Evolutionary conservation across 768 basidiomycete species (phyloP), one percentile per base, ranked within the genome.

Genomic region (Dioszegia crocea): DNA sequence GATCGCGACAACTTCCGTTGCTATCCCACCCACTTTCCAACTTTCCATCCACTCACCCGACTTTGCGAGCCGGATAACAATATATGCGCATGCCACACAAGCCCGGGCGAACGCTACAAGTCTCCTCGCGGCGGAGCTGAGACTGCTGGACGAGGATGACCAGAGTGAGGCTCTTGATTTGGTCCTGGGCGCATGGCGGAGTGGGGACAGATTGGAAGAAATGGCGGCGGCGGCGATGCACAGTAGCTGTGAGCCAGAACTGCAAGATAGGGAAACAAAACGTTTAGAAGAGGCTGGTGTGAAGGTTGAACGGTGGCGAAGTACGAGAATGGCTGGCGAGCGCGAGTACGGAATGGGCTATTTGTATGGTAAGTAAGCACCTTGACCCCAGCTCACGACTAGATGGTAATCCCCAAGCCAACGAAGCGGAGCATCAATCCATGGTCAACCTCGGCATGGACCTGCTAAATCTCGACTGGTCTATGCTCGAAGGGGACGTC

Each of bases 401-500:
- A 62, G 74, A 73, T 55, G 68, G 66, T 8, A 76, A 79, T 12
- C 79, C 82, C 33, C 80, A 81, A 64, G 74, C 78, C 0, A 80
- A 81, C 4, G 78, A 79, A 0, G 81, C 84, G 11, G 54, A 57
- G 26, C 64, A 64, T 31, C 74, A 73, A 56, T 77, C 78, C 4
- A 78, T 84, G 14, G 83, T 88, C 63, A 83, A 81, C 48, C 81
- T 82, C 31, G 78, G 66, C 3, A n/a, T 91, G 2, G 79, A 83
- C 47, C 84, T 86, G 0, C 84, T 93, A 74, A 96, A 96, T 75
- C 82, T 91, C 64, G 92, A 93, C 71, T 82, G 92, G 47, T 92
- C 91, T 0, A 79, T 96, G 38, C 80, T 88, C 21, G 87, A 94
- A 66, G 82, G 88, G 0, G 88, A 93, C 73, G 83, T 83, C 1